Base-by-base conservation (phyloP, 2,329 filamentous ascomycete species). In the Trichophyton mentagrophytes region DNA sequence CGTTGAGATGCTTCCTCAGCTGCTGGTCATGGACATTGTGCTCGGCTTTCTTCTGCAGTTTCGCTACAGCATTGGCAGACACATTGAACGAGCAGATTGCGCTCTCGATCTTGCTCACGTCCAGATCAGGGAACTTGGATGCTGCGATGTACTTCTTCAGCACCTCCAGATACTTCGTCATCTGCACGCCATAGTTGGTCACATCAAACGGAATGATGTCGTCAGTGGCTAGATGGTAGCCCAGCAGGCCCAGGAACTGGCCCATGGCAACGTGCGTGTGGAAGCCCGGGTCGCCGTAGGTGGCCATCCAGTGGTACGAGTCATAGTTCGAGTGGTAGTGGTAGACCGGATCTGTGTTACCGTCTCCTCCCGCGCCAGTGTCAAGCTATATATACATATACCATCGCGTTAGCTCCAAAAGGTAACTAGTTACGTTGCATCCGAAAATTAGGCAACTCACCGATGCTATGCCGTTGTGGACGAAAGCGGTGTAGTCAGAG, bases 261-360 rank as follows among this genome's bases (percentile, higher is more conserved):
- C 77, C 78, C 64, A 82, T 78, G 2, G 75, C 77, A 6, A 74
- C 73, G 65, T 82, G 79, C 1, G 75, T 73, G 53, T 72, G 67
- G 66, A 80, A 81, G 1, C 76, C 78, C 0, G 78, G 78, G 65
- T 82, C 79, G 3, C 78, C 79, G 61, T 75, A 81, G 0, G 71
- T 76, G 0, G 69, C 65, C 78, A 82, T 81, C 79, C 79, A 82
- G 61, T 77, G 73, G 63, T 78, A 80, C 36, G 72, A 69, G 63
- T 79, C 69, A 69, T 79, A 80, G 65, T 74, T 73, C 30, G 72
- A 76, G 65, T 79, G 77, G 65, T 79, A 79, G 33, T 72, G 77
- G 60, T 79, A 80, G 7, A 80, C 67, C 0, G 77, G 72, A 51
- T 77, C 75, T 1, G 68, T 66, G 2, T 70, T 68, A 3, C 72